Evolutionary conservation across 2,329 filamentous ascomycete genomes (phyloP).

Genomic region (Fusarium sp.): DNA sequence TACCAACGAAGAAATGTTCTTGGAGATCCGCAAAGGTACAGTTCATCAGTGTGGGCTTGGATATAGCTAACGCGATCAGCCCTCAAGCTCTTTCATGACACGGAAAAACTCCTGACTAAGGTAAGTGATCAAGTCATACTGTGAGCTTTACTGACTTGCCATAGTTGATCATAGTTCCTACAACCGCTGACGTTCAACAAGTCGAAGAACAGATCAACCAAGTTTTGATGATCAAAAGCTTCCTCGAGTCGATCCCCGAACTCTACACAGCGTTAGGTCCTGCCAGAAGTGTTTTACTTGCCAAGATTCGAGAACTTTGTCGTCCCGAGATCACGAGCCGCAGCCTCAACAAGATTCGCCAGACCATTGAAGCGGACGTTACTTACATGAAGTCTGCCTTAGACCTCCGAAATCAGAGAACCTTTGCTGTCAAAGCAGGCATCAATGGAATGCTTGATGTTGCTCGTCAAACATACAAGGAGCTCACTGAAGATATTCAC

Average conservation of each 20-base stretch:
- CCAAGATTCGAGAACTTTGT: conserved; percentile 77
- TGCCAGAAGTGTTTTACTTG: conserved; percentile 72
- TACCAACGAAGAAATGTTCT: conserved; percentile 86
- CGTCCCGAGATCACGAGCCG: conserved; percentile 68
- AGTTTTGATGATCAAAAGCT: conserved; percentile 87
- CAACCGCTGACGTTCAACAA: conserved; percentile 71
- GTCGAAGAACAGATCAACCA: conserved; percentile 88
- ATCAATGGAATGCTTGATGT: conserved; percentile 90
- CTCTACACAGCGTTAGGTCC: conserved; percentile 75
- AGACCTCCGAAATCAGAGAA: conserved; percentile 88
- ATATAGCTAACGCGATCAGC: conserved; percentile 55
- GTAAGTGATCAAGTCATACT: conserved; percentile 53
- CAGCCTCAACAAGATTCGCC: conserved; percentile 73
- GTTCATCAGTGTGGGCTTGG: fast-evolving
- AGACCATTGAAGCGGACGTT: conserved; percentile 83
- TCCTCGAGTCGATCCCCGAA: conserved; percentile 74
- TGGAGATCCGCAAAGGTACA: conserved; percentile 75
- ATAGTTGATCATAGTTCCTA: conserved; percentile 81
- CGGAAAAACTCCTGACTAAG: conserved; percentile 82
- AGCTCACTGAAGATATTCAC: conserved; percentile 82
- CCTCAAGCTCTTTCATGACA: conserved; percentile 79
- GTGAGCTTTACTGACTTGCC: neutral
- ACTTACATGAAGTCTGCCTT: conserved; percentile 81
- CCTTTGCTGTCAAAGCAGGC: conserved; percentile 88
- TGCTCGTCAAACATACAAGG: conserved; percentile 88